Conservation (phyloP, 1,284 basidiomycete genomes). For the Apiotrichum brassicae region DNA sequence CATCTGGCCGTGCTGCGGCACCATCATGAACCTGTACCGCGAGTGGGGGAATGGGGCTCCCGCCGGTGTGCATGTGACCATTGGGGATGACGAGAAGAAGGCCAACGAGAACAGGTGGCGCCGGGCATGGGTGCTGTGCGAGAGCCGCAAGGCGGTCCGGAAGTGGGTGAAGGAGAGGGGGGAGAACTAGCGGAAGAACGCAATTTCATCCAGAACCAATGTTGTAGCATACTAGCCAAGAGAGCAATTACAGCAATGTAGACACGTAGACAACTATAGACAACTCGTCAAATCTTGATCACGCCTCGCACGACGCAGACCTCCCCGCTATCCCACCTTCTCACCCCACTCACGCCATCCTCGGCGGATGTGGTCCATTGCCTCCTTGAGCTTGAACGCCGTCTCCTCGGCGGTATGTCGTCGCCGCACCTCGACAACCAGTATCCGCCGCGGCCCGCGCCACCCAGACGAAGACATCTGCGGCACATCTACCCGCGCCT, state of each 20-base stretch:
- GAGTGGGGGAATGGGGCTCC: conserved; percentile 30
- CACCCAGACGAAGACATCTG: not conserved
- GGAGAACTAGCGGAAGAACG: not conserved
- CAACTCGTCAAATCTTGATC: not conserved
- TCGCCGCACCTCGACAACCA: conserved; percentile 33
- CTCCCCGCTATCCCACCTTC: not conserved
- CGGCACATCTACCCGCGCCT: conserved; percentile 13
- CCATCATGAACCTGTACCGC: conserved; percentile 64
- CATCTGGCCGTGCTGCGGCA: conserved; percentile 69
- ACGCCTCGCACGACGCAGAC: not conserved
- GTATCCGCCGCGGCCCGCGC: conserved; percentile 11
- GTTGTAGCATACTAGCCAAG: not conserved
- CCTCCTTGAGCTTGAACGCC: conserved; percentile 22
- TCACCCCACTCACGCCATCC: conserved; percentile 31
- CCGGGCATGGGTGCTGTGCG: conserved; percentile 54
- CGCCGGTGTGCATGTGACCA: conserved; percentile 45
- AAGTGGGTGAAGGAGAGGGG: conserved; percentile 46
- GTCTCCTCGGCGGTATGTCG: conserved; percentile 23
- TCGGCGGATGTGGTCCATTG: conserved; percentile 26
- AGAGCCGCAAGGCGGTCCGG: conserved; percentile 37
- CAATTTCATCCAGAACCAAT: not conserved
- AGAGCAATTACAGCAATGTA: not conserved
- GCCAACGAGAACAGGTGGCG: conserved; percentile 52
- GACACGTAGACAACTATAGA: not conserved
- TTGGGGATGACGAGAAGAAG: conserved; percentile 16